Evolutionary conservation across 2,329 filamentous ascomycete genomes (phyloP).

Genomic region (Conoideocrella luteorostrata): DNA sequence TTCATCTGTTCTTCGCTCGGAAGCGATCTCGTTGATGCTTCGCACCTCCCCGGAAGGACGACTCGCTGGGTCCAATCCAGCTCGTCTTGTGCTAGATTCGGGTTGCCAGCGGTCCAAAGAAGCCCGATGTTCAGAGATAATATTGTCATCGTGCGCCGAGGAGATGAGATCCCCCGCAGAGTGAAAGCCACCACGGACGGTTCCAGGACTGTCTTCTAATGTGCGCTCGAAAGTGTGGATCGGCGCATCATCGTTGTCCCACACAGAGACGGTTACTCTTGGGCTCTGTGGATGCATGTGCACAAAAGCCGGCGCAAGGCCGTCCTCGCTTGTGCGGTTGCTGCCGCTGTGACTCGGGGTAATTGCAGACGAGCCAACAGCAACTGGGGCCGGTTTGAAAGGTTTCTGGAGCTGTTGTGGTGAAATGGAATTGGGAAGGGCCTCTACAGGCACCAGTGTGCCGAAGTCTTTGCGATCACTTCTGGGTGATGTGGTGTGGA

Average conservation of each 20-base stretch:
- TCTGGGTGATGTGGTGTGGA: constrained; percentile 38
- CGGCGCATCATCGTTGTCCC: constrained; percentile 35
- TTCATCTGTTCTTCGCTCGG: constrained; percentile 34
- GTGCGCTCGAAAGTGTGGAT: constrained; percentile 34
- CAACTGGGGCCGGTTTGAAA: constrained; percentile 26
- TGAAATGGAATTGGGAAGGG: constrained; percentile 30
- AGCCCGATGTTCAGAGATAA: constrained; percentile 27
- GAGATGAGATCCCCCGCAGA: constrained; percentile 35
- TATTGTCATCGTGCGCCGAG: constrained; percentile 14
- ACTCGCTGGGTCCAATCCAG: constrained; percentile 41
- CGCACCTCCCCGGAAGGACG: constrained; percentile 37
- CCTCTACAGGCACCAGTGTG: constrained; percentile 16
- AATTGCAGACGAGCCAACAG: constrained; percentile 29
- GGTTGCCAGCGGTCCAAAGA: constrained; percentile 35
- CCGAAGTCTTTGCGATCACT: constrained; percentile 24
- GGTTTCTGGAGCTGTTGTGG: constrained; percentile 36
- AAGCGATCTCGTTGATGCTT: constrained; percentile 44
- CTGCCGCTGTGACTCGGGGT: constrained; percentile 46
- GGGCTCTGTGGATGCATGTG: constrained; percentile 45
- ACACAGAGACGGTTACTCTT: constrained; percentile 50
- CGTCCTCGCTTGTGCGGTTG: constrained; percentile 45
- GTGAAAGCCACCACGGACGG: constrained; percentile 27
- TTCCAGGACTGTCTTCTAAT: constrained; percentile 31
- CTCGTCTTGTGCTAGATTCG: constrained; percentile 31
- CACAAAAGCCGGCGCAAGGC: constrained; percentile 29